Evolutionary conservation across 2,329 filamentous ascomycete genomes (phyloP).

Genomic region (Ilyonectria mors-panacis): DNA sequence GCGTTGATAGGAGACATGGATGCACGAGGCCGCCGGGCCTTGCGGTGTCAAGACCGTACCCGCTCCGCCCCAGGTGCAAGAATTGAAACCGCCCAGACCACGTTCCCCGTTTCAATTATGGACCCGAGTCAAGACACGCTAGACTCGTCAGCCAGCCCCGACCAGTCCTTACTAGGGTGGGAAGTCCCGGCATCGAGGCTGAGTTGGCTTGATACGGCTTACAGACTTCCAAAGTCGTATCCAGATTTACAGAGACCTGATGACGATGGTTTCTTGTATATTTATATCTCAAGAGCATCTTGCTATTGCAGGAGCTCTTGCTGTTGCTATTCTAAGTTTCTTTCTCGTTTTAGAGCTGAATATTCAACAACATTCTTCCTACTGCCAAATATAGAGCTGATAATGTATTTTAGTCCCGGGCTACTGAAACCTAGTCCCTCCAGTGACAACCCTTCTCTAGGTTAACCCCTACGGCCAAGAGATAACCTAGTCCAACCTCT

Average conservation of each 20-base stretch:
- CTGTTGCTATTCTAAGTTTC: neutral
- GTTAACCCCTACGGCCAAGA: neutral
- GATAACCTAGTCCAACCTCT: neutral
- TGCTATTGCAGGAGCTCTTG: neutral
- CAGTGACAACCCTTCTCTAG: neutral
- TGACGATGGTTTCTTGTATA: neutral
- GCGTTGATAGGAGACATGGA: too few species aligned
- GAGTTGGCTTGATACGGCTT: neutral
- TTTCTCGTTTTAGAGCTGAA: neutral
- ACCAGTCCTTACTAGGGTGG: neutral
- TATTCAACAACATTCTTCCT: neutral
- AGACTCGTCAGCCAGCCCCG: neutral
- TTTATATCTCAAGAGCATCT: neutral
- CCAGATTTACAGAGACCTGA: neutral
- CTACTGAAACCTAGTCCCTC: neutral
- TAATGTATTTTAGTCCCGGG: neutral
- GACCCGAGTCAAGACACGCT: neutral
- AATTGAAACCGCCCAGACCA: constrained; percentile 2
- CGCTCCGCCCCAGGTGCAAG: neutral
- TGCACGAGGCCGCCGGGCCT: neutral
- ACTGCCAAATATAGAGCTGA: neutral
- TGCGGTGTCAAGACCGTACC: neutral
- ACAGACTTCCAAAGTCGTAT: neutral
- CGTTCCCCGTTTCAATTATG: neutral
- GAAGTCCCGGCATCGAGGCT: neutral